Conservation (phyloP, 139 green algal species). For the Zygnema cylindricum region DNA sequence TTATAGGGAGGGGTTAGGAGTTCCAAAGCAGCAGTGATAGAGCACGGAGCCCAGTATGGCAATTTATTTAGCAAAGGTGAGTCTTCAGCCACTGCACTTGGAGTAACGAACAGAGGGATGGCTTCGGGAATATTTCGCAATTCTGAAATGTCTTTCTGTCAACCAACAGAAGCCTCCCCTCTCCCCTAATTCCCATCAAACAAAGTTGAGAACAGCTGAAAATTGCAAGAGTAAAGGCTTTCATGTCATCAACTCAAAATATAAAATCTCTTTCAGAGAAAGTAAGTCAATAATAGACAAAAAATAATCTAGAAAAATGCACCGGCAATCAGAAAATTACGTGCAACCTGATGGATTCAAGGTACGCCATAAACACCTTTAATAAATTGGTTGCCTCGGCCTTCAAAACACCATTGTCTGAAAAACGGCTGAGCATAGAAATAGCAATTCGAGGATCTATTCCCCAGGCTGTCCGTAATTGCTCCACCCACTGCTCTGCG, state of each 20-base stretch:
- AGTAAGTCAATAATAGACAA: too few relatives aligned
- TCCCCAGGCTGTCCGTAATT: conserved; percentile 43
- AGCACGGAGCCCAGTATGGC: conserved; percentile 61
- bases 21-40: conserved; percentile 51
- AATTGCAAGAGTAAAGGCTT: too few relatives aligned
- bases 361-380: conserved; percentile 3
- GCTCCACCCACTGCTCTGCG: conserved; percentile 9
- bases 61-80: conserved; percentile 31
- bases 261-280: too few relatives aligned
- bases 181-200: too few relatives aligned
- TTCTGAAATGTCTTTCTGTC: background rate
- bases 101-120: conserved; percentile 51
- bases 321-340: too few relatives aligned
- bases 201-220: too few relatives aligned
- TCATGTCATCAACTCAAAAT: too few relatives aligned
- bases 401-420: background rate
- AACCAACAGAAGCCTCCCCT: background rate
- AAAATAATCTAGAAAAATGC: too few relatives aligned
- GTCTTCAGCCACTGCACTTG: conserved; percentile 29
- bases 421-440: conserved; percentile 33
- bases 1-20: conserved; percentile 45
- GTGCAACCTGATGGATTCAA: too few relatives aligned
- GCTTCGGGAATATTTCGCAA: conserved; percentile 30
- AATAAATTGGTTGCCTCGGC: conserved; percentile 39
- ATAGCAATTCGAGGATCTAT: conserved; percentile 51